Conservation (phyloP, 73 alveolate genomes). For the Paramecium pentaurelia region DNA sequence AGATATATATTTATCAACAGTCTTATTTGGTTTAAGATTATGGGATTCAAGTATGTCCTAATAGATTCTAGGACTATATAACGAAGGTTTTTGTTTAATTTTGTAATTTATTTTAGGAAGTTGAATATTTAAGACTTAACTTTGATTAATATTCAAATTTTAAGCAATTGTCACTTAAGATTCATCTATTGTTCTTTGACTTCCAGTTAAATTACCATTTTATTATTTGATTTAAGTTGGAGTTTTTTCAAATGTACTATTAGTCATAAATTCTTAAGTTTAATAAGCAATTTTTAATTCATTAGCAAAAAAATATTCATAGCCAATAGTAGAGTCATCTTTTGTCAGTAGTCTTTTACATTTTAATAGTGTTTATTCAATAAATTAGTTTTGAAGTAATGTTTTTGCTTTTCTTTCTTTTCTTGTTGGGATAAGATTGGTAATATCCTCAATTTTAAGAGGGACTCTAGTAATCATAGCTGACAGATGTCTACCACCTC, state of each 20-base stretch:
- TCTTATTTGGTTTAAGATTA: neutral
- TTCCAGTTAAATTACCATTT: neutral
- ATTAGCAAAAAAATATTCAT: neutral
- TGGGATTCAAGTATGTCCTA: neutral
- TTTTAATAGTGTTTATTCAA: neutral
- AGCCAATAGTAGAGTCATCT: neutral
- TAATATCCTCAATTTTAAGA: neutral
- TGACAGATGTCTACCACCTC: neutral
- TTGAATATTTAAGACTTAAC: neutral
- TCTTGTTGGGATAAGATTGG: neutral
- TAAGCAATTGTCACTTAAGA: neutral
- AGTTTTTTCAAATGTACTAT: neutral
- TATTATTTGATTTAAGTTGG: neutral
- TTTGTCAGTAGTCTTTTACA: neutral
- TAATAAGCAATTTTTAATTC: neutral
- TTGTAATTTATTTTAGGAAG: neutral
- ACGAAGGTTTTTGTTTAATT: neutral
- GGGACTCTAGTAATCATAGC: neutral
- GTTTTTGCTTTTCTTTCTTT: neutral
- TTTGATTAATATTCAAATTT: neutral
- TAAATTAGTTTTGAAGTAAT: neutral
- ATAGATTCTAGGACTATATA: neutral
- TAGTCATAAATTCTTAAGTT: neutral
- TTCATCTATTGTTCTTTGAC: neutral
- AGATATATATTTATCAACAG: neutral